Evolutionary conservation across 345 rosid genomes (phyloP).

Genomic region (Triadica sebifera): DNA sequence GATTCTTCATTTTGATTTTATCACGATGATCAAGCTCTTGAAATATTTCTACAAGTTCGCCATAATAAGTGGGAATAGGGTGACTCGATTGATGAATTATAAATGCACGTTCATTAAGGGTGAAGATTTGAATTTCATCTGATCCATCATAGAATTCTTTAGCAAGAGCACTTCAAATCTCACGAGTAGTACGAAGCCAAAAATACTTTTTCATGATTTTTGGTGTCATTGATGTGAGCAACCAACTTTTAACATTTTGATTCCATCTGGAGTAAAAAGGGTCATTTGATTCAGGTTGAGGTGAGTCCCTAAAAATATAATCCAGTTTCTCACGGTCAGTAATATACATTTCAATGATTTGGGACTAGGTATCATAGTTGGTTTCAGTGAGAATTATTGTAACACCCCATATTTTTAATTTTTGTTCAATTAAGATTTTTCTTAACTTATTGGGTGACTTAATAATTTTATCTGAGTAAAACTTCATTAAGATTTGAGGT

Average conservation of each 20-base stretch:
- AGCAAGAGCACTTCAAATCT: background rate
- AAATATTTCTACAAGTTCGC: conserved; percentile 21
- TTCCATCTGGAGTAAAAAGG: background rate
- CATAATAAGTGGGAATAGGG: conserved; percentile 1
- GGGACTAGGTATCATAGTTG: too few species aligned
- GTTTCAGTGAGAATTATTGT: too few species aligned
- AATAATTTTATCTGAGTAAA: too few species aligned
- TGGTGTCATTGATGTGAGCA: background rate
- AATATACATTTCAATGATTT: too few species aligned
- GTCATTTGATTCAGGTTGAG: background rate
- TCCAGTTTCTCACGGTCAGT: conserved; percentile 1
- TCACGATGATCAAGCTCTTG: conserved; percentile 10
- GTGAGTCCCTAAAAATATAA: background rate
- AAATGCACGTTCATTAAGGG: conserved; percentile 1
- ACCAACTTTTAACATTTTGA: background rate
- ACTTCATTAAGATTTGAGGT: too few species aligned
- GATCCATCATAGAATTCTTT: conserved; percentile 11
- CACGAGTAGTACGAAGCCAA: background rate
- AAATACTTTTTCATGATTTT: conserved; percentile 2
- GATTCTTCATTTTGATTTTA: conserved; percentile 12
- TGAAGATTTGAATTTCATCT: conserved; percentile 7
- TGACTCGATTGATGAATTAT: background rate
- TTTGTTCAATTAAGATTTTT: too few species aligned
- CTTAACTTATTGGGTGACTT: too few species aligned
- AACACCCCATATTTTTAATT: too few species aligned